These are phyloP conservation scores for Oxytropis ochrocephala DNA, from an alignment of 306 rosid species.

Conservation along the genomic window DNA sequence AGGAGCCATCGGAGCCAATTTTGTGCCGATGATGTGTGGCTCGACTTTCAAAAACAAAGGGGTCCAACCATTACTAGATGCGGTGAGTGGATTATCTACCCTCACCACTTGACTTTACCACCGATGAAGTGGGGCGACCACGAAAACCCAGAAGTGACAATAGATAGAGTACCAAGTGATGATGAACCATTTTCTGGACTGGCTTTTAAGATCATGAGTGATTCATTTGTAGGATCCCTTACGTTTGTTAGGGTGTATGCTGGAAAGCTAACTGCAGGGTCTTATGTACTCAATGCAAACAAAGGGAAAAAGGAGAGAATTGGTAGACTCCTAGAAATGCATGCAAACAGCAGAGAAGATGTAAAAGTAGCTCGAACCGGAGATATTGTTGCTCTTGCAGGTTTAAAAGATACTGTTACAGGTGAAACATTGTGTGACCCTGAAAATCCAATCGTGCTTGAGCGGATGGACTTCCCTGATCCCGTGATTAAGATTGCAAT, in stretches of 20 bases:
- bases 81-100: slow-evolving; percentile 94
- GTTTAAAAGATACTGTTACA: slow-evolving; percentile 87
- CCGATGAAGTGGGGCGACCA: slow-evolving; percentile 96
- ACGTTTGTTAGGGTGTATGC: slow-evolving; percentile 89
- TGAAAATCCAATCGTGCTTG: slow-evolving; percentile 70
- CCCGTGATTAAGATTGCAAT: slow-evolving; percentile 98
- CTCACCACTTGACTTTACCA: slow-evolving; percentile 81
- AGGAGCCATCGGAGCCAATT: slow-evolving; percentile 56
- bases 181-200: slow-evolving; percentile 88
- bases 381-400: slow-evolving; percentile 88
- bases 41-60: slow-evolving; percentile 98
- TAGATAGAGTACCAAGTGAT: slow-evolving; percentile 72
- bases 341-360: slow-evolving; percentile 96
- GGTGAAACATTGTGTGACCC: slow-evolving; percentile 90
- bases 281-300: slow-evolving; percentile 82
- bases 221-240: slow-evolving; percentile 90
- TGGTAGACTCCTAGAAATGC: slow-evolving; percentile 96
- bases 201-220: slow-evolving; percentile 98
- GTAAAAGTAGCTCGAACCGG: slow-evolving; percentile 84
- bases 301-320: slow-evolving; percentile 93
- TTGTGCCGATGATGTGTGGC: slow-evolving; percentile 93
- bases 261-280: slow-evolving; percentile 79
- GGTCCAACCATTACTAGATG: slow-evolving; percentile 92
- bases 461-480: slow-evolving; percentile 98
- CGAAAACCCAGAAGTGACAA: slow-evolving; percentile 65